These are phyloP conservation scores for Blastomyces gilchristii DNA, from an alignment of 2,329 filamentous ascomycete genomes.

Conservation along the genomic window DNA sequence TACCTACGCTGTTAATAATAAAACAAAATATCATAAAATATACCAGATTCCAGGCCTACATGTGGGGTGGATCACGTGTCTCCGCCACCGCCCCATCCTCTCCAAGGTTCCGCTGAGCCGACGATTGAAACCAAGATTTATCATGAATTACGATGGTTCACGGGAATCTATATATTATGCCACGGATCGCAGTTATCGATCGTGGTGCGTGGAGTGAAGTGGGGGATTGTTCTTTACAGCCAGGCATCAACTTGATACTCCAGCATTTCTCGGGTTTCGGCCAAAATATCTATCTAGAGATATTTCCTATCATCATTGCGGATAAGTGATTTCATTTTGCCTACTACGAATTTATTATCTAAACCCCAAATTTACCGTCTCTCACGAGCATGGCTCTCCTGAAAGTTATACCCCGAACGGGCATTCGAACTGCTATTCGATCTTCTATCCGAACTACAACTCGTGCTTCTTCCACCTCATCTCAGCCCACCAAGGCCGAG, in stretches of 20 bases:
- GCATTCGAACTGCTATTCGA: neutral
- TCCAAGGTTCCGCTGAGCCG: no score
- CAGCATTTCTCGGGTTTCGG: neutral
- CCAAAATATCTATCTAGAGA: neutral
- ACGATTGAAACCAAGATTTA: neutral
- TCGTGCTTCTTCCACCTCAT: constrained; percentile 9
- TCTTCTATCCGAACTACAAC: neutral
- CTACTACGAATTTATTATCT: neutral
- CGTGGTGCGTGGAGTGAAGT: neutral
- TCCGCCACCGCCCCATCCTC: no score
- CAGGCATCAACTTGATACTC: neutral
- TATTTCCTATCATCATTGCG: neutral
- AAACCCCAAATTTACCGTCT: neutral
- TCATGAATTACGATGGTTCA: neutral
- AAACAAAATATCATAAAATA: no score
- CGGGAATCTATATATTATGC: neutral
- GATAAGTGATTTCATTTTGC: neutral
- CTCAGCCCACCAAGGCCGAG: constrained; percentile 33
- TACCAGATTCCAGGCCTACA: no score
- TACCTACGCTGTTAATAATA: no score
- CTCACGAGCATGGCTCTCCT: neutral
- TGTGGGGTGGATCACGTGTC: no score
- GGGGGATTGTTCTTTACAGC: neutral
- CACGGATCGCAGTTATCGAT: no score
- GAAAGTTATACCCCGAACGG: neutral